A percentile compares a stretch with the other conserved stretches of the same genome.
phyloP scores from a whole-genome alignment of 768 basidiomycete genomes.

The Kwoniella newhampshirensis region DNA sequence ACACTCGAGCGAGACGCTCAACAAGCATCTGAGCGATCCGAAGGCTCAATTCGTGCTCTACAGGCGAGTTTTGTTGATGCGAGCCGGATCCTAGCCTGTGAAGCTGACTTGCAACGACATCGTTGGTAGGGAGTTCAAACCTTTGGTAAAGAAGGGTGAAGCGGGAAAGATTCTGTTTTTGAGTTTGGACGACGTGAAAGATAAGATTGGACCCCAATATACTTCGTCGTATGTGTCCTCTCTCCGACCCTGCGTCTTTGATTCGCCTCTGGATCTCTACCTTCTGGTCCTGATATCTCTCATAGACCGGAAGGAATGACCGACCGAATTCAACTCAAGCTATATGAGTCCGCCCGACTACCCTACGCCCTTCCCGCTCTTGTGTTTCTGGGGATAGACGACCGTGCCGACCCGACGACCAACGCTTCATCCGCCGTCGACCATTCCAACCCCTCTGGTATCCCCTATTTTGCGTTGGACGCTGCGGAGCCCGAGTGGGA shows the following conservation, averaged over 20 bases:
- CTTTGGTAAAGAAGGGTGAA: conserved; percentile 54
- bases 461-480: conserved; percentile 81
- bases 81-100: no score
- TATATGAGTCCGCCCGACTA: conserved; percentile 51
- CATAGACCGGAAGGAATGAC: not conserved
- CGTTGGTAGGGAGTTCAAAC: conserved; percentile 53
- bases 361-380: conserved; percentile 33
- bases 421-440: conserved; percentile 63
- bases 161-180: conserved; percentile 65
- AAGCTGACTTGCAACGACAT: conserved; percentile 54
- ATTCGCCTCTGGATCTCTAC: not conserved
- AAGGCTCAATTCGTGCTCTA: conserved; percentile 76
- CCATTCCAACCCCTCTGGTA: conserved; percentile 70
- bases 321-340: conserved; percentile 54
- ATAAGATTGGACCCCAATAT: conserved; percentile 45
- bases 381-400: conserved; percentile 52
- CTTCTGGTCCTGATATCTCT: not conserved
- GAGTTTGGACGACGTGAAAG: conserved; percentile 73
- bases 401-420: conserved; percentile 28
- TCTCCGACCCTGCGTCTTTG: not conserved
- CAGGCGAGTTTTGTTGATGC: conserved; percentile 59
- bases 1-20: conserved; percentile 75
- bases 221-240: conserved; percentile 27
- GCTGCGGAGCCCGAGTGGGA: conserved; percentile 56
- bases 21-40: conserved; percentile 63